A percentile compares a stretch with the other conserved stretches of the same genome.
Conservation (phyloP, 768 basidiomycete species). For the Pleurotus citrinopileatus region DNA sequence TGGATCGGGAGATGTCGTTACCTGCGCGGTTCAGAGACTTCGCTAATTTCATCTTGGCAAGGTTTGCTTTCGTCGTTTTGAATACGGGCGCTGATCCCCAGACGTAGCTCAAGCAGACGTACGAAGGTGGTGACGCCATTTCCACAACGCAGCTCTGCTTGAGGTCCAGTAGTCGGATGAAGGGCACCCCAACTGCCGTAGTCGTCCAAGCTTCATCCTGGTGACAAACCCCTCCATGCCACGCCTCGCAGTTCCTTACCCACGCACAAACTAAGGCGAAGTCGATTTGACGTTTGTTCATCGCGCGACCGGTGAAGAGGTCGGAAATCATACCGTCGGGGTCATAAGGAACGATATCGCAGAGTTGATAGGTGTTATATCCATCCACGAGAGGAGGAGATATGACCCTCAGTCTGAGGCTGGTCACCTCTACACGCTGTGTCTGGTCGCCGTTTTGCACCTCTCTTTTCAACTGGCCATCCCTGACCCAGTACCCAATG, state of each 20-base stretch:
- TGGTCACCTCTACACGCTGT: too few relatives aligned
- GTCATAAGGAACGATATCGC: neutral
- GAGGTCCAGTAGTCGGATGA: neutral
- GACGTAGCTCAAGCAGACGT: neutral
- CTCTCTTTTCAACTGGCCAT: neutral
- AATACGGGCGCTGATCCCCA: conserved; percentile 1
- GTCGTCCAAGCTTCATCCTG: conserved; percentile 1
- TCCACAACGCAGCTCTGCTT: neutral
- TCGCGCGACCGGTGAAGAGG: neutral
- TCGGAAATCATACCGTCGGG: neutral
- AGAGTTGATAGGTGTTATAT: neutral
- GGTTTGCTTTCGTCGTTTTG: neutral
- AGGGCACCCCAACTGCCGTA: neutral
- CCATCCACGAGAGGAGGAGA: neutral
- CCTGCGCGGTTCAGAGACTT: neutral
- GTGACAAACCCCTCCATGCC: neutral
- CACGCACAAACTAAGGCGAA: neutral
- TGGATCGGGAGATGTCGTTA: neutral
- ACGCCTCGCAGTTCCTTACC: neutral
- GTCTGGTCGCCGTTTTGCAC: neutral
- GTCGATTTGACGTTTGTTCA: neutral
- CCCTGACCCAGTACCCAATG: conserved; percentile 3
- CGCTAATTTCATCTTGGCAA: neutral
- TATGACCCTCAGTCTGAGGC: neutral
- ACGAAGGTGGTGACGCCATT: neutral